phyloP scores from a whole-genome alignment of 2,329 filamentous ascomycete species.

The Onygena corvina region DNA sequence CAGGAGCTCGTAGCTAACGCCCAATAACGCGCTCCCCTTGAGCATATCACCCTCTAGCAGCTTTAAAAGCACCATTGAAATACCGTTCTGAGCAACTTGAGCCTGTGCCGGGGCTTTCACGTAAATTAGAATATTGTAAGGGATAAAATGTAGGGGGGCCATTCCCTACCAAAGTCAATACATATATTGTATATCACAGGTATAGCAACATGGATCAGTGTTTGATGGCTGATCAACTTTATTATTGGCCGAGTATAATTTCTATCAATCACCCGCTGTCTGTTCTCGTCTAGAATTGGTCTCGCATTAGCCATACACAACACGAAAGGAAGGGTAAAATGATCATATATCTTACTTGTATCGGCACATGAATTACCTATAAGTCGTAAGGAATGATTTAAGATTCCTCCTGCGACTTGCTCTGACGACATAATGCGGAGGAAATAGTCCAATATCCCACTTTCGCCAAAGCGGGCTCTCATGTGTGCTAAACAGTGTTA shows the following conservation, averaged over 20 bases:
- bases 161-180: slow-evolving; percentile 31
- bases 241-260: slow-evolving; percentile 32
- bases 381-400: slow-evolving; percentile 33
- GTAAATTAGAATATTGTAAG: background rate
- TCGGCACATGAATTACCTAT: slow-evolving; percentile 38
- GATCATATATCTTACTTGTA: slow-evolving; percentile 24
- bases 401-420: slow-evolving; percentile 21
- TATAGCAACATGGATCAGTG: slow-evolving; percentile 30
- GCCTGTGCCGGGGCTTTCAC: slow-evolving; percentile 29
- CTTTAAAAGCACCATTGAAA: slow-evolving; percentile 28
- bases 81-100: slow-evolving; percentile 27
- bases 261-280: slow-evolving; percentile 29
- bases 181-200: slow-evolving; percentile 38
- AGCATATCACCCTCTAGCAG: slow-evolving; percentile 26
- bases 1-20: slow-evolving; percentile 31
- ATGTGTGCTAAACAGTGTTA: slow-evolving; percentile 25
- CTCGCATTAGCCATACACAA: background rate
- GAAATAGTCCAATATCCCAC: slow-evolving; percentile 33
- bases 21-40: slow-evolving; percentile 25
- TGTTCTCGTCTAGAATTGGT: slow-evolving; percentile 29
- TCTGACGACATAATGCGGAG: slow-evolving; percentile 27
- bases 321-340: background rate
- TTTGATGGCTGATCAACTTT: slow-evolving; percentile 24
- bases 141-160: background rate
- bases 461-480: slow-evolving; percentile 30